Percentiles rank a stretch among this genome's conserved stretches.
These are phyloP conservation scores for Astragalus glycyphyllos DNA, from an alignment of 306 rosid species.

Conservation along the genomic window DNA sequence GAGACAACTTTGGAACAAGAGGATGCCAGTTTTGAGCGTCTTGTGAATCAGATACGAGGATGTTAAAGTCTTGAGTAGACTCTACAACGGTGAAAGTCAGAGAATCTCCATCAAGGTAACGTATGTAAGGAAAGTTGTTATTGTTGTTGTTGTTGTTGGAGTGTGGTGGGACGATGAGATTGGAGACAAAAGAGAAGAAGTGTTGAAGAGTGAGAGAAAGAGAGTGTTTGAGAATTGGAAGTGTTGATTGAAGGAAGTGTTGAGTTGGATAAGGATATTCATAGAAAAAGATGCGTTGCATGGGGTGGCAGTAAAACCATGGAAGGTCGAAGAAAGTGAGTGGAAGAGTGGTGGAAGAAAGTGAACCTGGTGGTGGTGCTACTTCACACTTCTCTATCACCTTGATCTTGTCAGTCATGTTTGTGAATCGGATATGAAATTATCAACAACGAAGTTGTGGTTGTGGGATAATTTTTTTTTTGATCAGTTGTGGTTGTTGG, in stretches of 20 bases:
- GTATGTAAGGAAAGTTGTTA: slow-evolving; percentile 28
- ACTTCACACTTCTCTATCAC: slow-evolving; percentile 28
- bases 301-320: slow-evolving; percentile 33
- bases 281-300: slow-evolving; percentile 50
- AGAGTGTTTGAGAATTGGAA: slow-evolving; percentile 51
- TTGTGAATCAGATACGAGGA: slow-evolving; percentile 31
- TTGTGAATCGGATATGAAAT: background rate
- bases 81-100: slow-evolving; percentile 36
- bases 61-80: slow-evolving; percentile 7
- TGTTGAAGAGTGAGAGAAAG: slow-evolving; percentile 52
- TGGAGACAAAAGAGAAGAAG: slow-evolving; percentile 48
- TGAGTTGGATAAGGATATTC: slow-evolving; percentile 37
- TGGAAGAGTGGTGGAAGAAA: slow-evolving; percentile 45
- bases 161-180: slow-evolving; percentile 40
- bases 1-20: slow-evolving; percentile 9
- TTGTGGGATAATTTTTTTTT: no score
- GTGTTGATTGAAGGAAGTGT: slow-evolving; percentile 38
- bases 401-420: slow-evolving; percentile 14
- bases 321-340: slow-evolving; percentile 53
- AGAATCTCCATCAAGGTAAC: slow-evolving; percentile 18
- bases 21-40: slow-evolving; percentile 38
- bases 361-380: slow-evolving; percentile 40
- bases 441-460: no score
- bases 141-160: background rate
- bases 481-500: no score